Evolutionary conservation across 495 filamentous ascomycete species (phyloP).

Genomic region (Neurospora sp.): DNA sequence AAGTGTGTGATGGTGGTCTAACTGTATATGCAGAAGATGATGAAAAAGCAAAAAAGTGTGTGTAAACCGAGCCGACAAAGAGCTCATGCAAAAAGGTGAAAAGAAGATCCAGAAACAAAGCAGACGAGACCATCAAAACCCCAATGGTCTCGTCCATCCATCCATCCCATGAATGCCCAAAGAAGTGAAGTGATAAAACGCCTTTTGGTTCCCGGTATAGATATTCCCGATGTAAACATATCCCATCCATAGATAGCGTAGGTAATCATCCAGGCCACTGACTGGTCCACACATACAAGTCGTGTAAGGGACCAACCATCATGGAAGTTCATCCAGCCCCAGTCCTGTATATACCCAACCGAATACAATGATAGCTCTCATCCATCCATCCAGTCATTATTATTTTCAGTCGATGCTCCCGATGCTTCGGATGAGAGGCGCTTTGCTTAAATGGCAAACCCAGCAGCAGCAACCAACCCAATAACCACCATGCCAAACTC

Average conservation of each 20-base stretch:
- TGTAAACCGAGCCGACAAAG: background rate
- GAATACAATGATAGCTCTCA: background rate
- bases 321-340: too few relatives aligned
- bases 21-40: background rate
- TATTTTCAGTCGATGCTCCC: too few relatives aligned
- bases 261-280: too few relatives aligned
- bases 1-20: background rate
- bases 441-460: conserved; percentile 26
- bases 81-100: background rate
- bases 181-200: background rate
- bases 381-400: background rate
- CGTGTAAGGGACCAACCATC: too few relatives aligned
- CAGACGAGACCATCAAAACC: background rate
- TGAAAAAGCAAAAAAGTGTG: background rate
- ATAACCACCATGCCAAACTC: conserved; percentile 11
- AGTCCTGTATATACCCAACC: background rate
- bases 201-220: background rate
- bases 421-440: too few relatives aligned
- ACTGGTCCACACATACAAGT: too few relatives aligned
- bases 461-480: conserved; percentile 20
- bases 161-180: background rate
- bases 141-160: background rate
- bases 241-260: background rate
- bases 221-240: background rate
- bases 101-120: background rate